Evolutionary conservation across 2,329 filamentous ascomycete genomes (phyloP).

Genomic region (Pseudogymnoascus sp.): DNA sequence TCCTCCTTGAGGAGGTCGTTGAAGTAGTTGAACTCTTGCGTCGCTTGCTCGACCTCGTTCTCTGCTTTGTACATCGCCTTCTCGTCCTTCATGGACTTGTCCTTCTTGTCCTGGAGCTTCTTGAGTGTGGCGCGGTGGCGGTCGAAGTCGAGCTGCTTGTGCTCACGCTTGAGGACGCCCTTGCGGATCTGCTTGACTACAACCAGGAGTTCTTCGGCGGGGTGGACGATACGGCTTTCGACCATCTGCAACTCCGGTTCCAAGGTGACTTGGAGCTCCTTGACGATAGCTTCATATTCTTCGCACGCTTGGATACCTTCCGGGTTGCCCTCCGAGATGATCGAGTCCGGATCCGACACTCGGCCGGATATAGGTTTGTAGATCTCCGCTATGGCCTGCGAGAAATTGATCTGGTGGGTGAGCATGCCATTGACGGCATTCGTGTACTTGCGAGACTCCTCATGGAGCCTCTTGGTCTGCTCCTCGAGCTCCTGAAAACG

Average conservation of each 20-base stretch:
- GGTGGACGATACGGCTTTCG: slow-evolving; percentile 79
- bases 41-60: slow-evolving; percentile 80
- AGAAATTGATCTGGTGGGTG: slow-evolving; percentile 95
- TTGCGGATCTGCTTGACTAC: slow-evolving; percentile 96
- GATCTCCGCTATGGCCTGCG: slow-evolving; percentile 87
- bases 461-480: slow-evolving; percentile 93
- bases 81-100: slow-evolving; percentile 91
- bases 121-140: slow-evolving; percentile 75
- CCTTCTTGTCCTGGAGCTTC: slow-evolving; percentile 96
- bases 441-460: slow-evolving; percentile 96
- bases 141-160: slow-evolving; percentile 96
- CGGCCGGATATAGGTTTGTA: slow-evolving; percentile 98
- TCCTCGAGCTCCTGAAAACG: slow-evolving; percentile 89
- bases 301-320: slow-evolving; percentile 94
- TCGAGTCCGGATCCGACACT: slow-evolving; percentile 82
- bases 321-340: slow-evolving; percentile 73
- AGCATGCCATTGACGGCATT: slow-evolving; percentile 98
- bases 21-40: slow-evolving; percentile 95
- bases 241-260: slow-evolving; percentile 97
- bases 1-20: slow-evolving; percentile 96
- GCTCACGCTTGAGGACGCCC: slow-evolving; percentile 77
- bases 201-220: slow-evolving; percentile 85
- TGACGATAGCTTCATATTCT: slow-evolving; percentile 87
- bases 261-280: slow-evolving; percentile 80
- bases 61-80: slow-evolving; percentile 96